phyloP scores from a whole-genome alignment of 805 yeast species.

The Wickerhamiella spandovensis region DNA sequence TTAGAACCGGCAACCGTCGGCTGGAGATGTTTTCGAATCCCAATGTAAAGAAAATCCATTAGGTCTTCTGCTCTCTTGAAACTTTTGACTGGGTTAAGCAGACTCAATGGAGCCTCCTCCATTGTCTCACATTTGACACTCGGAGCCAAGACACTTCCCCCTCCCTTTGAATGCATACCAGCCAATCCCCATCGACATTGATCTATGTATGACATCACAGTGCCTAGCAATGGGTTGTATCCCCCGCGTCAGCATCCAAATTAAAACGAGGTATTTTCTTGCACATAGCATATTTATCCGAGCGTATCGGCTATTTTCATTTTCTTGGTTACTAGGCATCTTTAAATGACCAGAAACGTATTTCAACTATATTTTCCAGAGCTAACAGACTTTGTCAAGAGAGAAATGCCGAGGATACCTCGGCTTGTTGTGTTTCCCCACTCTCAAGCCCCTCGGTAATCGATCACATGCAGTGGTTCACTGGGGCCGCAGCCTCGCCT shows the following conservation, averaged over 20 bases:
- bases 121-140: no score
- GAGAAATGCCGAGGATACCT: not conserved
- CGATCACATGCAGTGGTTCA: not conserved
- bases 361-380: no score
- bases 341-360: no score
- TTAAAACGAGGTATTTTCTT: not conserved
- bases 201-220: not conserved
- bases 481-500: not conserved
- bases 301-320: not conserved
- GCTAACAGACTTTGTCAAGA: not conserved
- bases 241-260: not conserved
- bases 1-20: slow-evolving; percentile 61
- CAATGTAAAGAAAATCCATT: slow-evolving; percentile 49
- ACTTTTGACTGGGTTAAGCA: not conserved
- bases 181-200: no score
- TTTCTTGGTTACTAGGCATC: no score
- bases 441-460: not conserved
- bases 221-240: no score
- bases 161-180: no score
- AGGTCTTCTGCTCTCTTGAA: slow-evolving; percentile 8
- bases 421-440: not conserved
- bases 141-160: no score
- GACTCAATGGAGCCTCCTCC: no score
- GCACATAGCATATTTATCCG: not conserved
- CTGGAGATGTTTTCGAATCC: slow-evolving; percentile 61